Evolutionary conservation across 2,329 filamentous ascomycete genomes (phyloP).

Genomic region (Trichoderma simmonsii): DNA sequence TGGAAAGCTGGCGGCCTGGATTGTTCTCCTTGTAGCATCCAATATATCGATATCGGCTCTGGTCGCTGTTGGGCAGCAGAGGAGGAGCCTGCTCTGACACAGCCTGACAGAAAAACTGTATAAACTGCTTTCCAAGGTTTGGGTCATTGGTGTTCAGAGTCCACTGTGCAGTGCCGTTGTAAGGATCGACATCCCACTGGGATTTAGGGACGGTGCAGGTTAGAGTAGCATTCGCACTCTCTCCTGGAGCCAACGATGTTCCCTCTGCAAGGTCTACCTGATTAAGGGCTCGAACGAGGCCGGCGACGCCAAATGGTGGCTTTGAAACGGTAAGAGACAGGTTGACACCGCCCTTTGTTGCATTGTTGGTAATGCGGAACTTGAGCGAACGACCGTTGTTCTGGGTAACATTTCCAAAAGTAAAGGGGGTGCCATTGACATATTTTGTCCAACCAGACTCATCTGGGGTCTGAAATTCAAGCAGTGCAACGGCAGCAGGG

Average conservation of each 20-base stretch:
- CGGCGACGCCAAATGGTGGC: slow-evolving; percentile 54
- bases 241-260: slow-evolving; percentile 45
- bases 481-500: slow-evolving; percentile 44
- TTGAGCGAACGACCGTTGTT: slow-evolving; percentile 46
- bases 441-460: slow-evolving; percentile 50
- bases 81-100: slow-evolving; percentile 53
- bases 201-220: slow-evolving; percentile 55
- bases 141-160: slow-evolving; percentile 57
- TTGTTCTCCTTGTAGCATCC: slow-evolving; percentile 58
- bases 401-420: slow-evolving; percentile 54
- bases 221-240: slow-evolving; percentile 50
- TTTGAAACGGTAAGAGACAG: slow-evolving; percentile 59
- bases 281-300: slow-evolving; percentile 53
- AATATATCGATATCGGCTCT: slow-evolving; percentile 49
- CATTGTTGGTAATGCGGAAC: slow-evolving; percentile 53
- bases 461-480: slow-evolving; percentile 55
- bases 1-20: slow-evolving; percentile 49
- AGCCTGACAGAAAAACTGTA: slow-evolving; percentile 51
- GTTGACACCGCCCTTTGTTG: slow-evolving; percentile 41
- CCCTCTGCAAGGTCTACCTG: slow-evolving; percentile 58
- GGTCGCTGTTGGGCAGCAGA: slow-evolving; percentile 38
- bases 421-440: slow-evolving; percentile 42
- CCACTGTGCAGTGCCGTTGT: slow-evolving; percentile 48
- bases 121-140: slow-evolving; percentile 47
- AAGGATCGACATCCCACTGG: slow-evolving; percentile 55